phyloP scores from a whole-genome alignment of 2,329 filamentous ascomycete species.

The Aspergillus clavatus region DNA sequence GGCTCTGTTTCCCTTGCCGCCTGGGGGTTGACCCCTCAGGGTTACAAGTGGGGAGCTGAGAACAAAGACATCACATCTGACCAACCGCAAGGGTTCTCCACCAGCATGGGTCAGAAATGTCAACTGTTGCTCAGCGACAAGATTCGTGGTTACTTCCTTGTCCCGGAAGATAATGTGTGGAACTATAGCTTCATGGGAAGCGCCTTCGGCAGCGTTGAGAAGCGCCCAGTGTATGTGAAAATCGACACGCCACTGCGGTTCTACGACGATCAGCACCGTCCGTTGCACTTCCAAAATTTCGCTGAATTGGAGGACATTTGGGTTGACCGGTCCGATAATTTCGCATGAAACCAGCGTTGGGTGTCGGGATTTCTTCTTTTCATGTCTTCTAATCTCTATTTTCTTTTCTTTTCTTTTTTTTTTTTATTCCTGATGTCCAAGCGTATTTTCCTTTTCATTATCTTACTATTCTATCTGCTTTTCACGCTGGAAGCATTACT shows the following conservation, averaged over 20 bases:
- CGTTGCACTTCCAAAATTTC: slow-evolving; percentile 95
- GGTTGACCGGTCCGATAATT: slow-evolving; percentile 88
- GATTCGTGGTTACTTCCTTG: slow-evolving; percentile 92
- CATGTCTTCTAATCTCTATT: slow-evolving; percentile 10
- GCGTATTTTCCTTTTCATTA: slow-evolving; percentile 1
- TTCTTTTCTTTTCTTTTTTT: slow-evolving; percentile 11
- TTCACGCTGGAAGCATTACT: slow-evolving; percentile 4
- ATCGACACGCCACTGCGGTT: slow-evolving; percentile 86
- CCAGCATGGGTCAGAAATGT: slow-evolving; percentile 88
- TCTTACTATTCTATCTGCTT: background rate
- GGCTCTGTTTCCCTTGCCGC: slow-evolving; percentile 92
- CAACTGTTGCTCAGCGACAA: slow-evolving; percentile 89
- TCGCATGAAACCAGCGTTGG: slow-evolving; percentile 58
- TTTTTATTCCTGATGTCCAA: slow-evolving; percentile 4
- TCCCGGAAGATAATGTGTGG: slow-evolving; percentile 85
- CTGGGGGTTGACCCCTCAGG: slow-evolving; percentile 85
- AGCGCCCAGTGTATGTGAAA: slow-evolving; percentile 86
- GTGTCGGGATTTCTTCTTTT: slow-evolving; percentile 17
- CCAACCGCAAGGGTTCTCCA: slow-evolving; percentile 89
- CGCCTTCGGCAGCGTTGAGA: slow-evolving; percentile 80
- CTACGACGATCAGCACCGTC: slow-evolving; percentile 88
- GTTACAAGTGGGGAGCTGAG: slow-evolving; percentile 94
- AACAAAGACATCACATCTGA: slow-evolving; percentile 92
- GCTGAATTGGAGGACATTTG: slow-evolving; percentile 95
- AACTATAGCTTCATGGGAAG: slow-evolving; percentile 99